Percentiles rank a stretch among this genome's conserved stretches.
These are phyloP conservation scores for Rhodomyrtus tomentosa DNA, from an alignment of 345 rosid genomes.

Conservation along the genomic window DNA sequence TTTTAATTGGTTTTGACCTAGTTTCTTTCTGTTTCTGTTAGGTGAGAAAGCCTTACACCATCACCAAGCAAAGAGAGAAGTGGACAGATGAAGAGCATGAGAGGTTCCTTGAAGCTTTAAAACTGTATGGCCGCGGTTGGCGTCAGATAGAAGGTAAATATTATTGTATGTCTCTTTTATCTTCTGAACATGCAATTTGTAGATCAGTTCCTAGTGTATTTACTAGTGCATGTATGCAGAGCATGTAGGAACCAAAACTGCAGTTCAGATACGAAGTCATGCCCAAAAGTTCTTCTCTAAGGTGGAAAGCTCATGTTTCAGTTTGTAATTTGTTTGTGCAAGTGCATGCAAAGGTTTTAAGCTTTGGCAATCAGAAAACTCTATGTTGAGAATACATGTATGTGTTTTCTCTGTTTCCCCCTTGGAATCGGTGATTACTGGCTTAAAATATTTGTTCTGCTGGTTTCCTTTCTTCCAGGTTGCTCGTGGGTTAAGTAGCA, in stretches of 20 bases:
- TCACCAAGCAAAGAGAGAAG: slow-evolving; percentile 73
- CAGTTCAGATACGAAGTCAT: slow-evolving; percentile 95
- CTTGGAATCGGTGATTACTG: not conserved
- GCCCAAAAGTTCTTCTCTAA: slow-evolving; percentile 93
- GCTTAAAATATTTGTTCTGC: not conserved
- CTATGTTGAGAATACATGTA: not conserved
- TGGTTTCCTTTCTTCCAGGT: slow-evolving; percentile 30
- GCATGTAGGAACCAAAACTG: slow-evolving; percentile 76
- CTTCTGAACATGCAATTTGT: not conserved
- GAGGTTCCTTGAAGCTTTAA: slow-evolving; percentile 79
- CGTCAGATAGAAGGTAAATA: slow-evolving; percentile 63
- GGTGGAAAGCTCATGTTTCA: slow-evolving; percentile 21
- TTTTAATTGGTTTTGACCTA: not conserved
- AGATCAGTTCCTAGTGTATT: not conserved
- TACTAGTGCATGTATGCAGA: slow-evolving; percentile 34
- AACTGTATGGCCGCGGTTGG: slow-evolving; percentile 84
- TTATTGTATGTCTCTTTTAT: not conserved
- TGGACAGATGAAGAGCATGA: slow-evolving; percentile 89
- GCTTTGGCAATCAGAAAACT: not conserved
- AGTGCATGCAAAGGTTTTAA: not conserved
- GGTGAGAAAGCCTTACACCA: slow-evolving; percentile 78
- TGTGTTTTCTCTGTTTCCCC: not conserved
- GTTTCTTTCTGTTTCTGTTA: slow-evolving; percentile 4
- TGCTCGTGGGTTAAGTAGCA: slow-evolving; percentile 31
- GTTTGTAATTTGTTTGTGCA: not conserved